Evolutionary conservation across 1,139 yeast species (phyloP).

Genomic region (Suhomyces bolitotheri): DNA sequence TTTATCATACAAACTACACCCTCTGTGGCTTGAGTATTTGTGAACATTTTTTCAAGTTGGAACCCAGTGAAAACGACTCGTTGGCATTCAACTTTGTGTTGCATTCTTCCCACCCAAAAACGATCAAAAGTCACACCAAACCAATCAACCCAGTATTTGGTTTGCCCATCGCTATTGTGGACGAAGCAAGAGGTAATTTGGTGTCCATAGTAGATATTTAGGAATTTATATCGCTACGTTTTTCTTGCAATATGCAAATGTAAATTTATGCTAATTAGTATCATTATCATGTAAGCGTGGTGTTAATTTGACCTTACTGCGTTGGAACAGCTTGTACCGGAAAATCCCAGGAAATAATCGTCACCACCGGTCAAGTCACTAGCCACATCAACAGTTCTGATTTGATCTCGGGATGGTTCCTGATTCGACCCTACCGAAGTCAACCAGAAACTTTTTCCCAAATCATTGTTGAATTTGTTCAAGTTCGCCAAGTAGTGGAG

Average conservation of each 20-base stretch:
- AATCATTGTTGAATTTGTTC: constrained; percentile 5
- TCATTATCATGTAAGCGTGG: not conserved
- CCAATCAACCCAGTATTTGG: constrained; percentile 68
- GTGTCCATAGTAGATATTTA: not conserved
- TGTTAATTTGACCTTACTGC: constrained; percentile 16
- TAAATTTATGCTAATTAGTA: not conserved
- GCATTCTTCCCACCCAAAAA: not conserved
- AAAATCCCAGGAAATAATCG: constrained; percentile 17
- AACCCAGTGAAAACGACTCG: constrained; percentile 15
- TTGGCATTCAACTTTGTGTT: constrained; percentile 31
- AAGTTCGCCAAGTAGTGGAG: constrained; percentile 27
- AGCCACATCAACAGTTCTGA: constrained; percentile 8
- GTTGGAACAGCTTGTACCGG: constrained; percentile 5
- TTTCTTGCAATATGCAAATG: not conserved
- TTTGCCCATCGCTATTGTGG: constrained; percentile 42
- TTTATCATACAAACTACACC: constrained; percentile 87
- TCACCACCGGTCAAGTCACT: constrained; percentile 4
- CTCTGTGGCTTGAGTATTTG: constrained; percentile 73
- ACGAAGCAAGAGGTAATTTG: constrained; percentile 9
- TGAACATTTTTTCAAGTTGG: constrained; percentile 36
- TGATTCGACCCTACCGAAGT: constrained; percentile 1
- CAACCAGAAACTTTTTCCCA: constrained; percentile 1
- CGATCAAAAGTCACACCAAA: constrained; percentile 24
- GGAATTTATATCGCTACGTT: not conserved
- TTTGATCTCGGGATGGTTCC: constrained; percentile 4